These are phyloP conservation scores for Chlorociboria aeruginascens DNA, from an alignment of 495 filamentous ascomycete species.

Conservation along the genomic window DNA sequence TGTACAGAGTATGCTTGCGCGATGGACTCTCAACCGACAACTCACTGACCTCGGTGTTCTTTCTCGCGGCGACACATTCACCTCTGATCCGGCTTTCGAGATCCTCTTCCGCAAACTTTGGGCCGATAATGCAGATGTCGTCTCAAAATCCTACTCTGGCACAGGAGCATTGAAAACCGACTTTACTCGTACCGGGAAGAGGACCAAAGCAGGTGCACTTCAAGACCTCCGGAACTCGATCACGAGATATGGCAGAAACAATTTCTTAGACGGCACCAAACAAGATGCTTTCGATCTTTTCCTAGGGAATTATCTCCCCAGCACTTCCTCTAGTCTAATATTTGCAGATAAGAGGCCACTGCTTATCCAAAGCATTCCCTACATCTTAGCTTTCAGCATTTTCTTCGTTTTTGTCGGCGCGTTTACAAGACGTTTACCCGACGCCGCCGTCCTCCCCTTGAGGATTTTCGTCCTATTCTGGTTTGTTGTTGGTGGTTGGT, in stretches of 20 bases:
- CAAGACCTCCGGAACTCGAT: slow-evolving; percentile 75
- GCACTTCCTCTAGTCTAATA: slow-evolving; percentile 39
- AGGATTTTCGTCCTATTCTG: slow-evolving; percentile 68
- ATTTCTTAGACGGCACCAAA: slow-evolving; percentile 82
- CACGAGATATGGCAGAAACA: slow-evolving; percentile 77
- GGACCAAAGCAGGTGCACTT: slow-evolving; percentile 69
- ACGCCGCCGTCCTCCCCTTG: slow-evolving; percentile 62
- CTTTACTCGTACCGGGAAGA: slow-evolving; percentile 77
- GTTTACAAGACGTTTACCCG: slow-evolving; percentile 55
- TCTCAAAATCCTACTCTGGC: slow-evolving; percentile 83
- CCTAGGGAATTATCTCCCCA: slow-evolving; percentile 70
- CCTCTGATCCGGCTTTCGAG: slow-evolving; percentile 62
- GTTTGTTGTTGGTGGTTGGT: slow-evolving; percentile 55
- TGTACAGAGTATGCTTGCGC: slow-evolving; percentile 88
- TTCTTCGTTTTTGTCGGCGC: slow-evolving; percentile 75
- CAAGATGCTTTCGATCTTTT: slow-evolving; percentile 96
- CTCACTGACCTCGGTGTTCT: slow-evolving; percentile 72
- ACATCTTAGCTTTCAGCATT: slow-evolving; percentile 73
- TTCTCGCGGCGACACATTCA: slow-evolving; percentile 51
- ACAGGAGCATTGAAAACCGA: slow-evolving; percentile 96
- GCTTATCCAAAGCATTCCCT: slow-evolving; percentile 80
- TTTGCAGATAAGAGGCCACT: slow-evolving; percentile 83
- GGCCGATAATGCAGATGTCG: slow-evolving; percentile 96
- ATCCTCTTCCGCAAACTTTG: slow-evolving; percentile 86
- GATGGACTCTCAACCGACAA: slow-evolving; percentile 76